Percentiles rank a stretch among this genome's conserved stretches.
These are phyloP conservation scores for Phaseolus coccineus DNA, from an alignment of 331 rosid genomes.

Conservation along the genomic window DNA sequence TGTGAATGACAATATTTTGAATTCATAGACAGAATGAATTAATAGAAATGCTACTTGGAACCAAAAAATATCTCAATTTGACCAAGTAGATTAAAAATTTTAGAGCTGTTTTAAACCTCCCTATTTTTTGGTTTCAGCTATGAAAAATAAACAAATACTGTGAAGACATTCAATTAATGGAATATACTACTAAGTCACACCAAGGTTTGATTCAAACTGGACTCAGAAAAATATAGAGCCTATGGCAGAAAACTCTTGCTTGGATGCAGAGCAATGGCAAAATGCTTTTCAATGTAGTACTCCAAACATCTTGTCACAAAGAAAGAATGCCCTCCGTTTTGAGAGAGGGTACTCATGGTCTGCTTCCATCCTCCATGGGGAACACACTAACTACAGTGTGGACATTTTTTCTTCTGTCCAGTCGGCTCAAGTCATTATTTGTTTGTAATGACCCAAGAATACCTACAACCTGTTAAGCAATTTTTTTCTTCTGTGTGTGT, in stretches of 20 bases:
- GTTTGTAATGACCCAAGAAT: no score
- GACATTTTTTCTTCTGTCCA: no score
- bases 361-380: no score
- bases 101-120: not conserved
- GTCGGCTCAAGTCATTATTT: no score
- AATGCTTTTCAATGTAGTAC: conserved; percentile 2
- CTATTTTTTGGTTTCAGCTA: not conserved
- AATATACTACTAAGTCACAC: not conserved
- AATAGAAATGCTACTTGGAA: conserved; percentile 5
- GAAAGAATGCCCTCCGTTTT: no score
- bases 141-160: not conserved
- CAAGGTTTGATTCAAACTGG: conserved; percentile 6
- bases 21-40: not conserved
- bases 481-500: no score
- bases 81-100: not conserved
- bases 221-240: not conserved
- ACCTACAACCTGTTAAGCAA: no score
- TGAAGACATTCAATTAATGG: not conserved
- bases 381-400: no score
- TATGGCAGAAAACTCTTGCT: no score
- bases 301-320: not conserved
- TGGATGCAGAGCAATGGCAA: not conserved
- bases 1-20: not conserved
- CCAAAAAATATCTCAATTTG: not conserved
- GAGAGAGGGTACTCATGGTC: no score